Evolutionary conservation across 768 basidiomycete species (phyloP).

Genomic region (Kwoniella pini): DNA sequence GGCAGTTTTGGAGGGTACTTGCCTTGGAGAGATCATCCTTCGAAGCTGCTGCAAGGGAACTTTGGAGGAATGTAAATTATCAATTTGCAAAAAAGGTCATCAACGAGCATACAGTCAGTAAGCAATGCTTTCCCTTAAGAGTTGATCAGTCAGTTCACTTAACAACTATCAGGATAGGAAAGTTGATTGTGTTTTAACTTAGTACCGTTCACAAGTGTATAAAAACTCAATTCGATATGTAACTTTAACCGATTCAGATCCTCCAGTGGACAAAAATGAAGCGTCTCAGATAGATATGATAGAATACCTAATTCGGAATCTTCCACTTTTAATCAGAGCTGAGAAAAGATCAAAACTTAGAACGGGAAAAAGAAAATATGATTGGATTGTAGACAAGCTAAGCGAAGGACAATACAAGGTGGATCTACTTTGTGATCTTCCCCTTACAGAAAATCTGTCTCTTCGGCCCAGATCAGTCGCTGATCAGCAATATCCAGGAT

Average conservation of each 20-base stretch:
- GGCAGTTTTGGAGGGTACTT: background rate
- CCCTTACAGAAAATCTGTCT: background rate
- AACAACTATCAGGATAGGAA: too few species aligned
- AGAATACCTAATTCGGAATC: background rate
- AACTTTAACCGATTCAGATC: background rate
- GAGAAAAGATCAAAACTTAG: background rate
- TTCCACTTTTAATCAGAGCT: conserved; percentile 6
- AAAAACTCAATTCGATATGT: background rate
- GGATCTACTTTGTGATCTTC: background rate
- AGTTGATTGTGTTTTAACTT: background rate
- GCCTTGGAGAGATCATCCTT: conserved; percentile 10
- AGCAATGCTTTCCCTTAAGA: too few species aligned
- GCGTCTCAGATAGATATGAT: background rate
- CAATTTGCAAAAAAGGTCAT: background rate
- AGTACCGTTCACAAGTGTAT: conserved; percentile 7
- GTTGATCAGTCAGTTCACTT: too few species aligned
- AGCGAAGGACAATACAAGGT: background rate
- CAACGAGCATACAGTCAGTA: conserved; percentile 1
- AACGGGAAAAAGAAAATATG: background rate
- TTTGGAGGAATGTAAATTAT: conserved; percentile 14
- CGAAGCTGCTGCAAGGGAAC: background rate
- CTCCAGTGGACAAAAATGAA: background rate
- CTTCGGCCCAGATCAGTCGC: too few species aligned
- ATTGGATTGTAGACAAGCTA: background rate
- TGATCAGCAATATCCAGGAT: too few species aligned